Evolutionary conservation across 768 basidiomycete genomes (phyloP).

Genomic region (Chalciporus sphaerocephalus): DNA sequence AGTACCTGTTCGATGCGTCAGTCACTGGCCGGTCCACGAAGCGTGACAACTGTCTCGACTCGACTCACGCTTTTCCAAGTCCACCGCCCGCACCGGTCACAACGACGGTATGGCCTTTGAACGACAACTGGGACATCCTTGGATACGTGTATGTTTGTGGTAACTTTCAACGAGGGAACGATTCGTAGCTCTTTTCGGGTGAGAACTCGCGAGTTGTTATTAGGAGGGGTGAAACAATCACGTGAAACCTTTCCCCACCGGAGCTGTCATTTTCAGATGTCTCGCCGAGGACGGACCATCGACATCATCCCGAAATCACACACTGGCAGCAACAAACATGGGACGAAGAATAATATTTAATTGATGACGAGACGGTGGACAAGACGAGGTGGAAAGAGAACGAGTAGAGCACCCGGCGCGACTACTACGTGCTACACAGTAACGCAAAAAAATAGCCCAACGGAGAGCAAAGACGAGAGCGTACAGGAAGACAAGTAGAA

Average conservation of each 20-base stretch:
- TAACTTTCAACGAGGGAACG: neutral
- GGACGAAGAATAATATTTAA: conserved; percentile 20
- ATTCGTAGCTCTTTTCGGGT: neutral
- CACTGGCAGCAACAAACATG: neutral
- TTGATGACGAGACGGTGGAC: conserved; percentile 12
- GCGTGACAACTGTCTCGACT: neutral
- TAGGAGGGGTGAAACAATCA: conserved; percentile 5
- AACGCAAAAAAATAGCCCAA: conserved; percentile 26
- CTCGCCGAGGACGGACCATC: no score
- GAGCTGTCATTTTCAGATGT: neutral
- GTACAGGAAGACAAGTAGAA: conserved; percentile 29
- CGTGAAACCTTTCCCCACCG: conserved; percentile 8
- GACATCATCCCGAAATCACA: no score
- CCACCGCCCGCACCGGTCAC: conserved; percentile 96
- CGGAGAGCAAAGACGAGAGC: conserved; percentile 27
- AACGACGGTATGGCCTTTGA: conserved; percentile 87
- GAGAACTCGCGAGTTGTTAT: neutral
- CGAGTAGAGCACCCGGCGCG: conserved; percentile 32
- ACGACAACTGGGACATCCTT: conserved; percentile 54
- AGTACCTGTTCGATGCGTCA: conserved; percentile 78
- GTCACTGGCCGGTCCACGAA: no score
- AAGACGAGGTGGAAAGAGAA: no score
- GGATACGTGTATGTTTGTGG: no score
- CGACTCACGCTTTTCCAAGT: conserved; percentile 79
- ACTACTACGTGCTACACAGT: conserved; percentile 33